Conservation (phyloP, 257 asterid genomes). For the Ligustrum vulgare region DNA sequence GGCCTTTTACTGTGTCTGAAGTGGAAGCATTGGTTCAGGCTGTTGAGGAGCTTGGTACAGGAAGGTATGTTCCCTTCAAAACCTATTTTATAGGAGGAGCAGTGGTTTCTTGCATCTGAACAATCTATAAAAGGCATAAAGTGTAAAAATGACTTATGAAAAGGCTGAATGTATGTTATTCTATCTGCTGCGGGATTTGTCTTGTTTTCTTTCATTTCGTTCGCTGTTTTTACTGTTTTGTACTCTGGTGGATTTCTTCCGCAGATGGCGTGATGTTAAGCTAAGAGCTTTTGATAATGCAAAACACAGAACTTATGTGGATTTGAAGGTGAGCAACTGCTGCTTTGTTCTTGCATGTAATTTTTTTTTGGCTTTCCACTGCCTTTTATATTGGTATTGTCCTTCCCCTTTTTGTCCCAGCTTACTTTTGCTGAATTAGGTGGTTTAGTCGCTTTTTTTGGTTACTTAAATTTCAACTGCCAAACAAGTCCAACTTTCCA, state of each 20-base stretch:
- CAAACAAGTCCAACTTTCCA: neutral
- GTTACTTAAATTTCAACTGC: neutral
- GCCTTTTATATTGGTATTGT: neutral
- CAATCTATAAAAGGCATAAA: neutral
- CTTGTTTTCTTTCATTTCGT: too few species aligned
- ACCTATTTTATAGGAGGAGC: neutral
- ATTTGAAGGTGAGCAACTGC: neutral
- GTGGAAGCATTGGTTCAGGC: constrained; percentile 80
- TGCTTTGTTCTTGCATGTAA: neutral
- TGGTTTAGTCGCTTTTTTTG: neutral
- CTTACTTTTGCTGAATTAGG: neutral
- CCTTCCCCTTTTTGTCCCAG: neutral
- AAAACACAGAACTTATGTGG: neutral
- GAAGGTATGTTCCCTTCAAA: constrained; percentile 25
- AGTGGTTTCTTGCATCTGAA: neutral
- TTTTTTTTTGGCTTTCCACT: neutral
- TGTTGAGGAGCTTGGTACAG: constrained; percentile 46
- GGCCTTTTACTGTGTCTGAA: constrained; percentile 92
- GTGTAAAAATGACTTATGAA: too few species aligned
- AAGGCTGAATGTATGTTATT: neutral
- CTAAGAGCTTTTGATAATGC: neutral
- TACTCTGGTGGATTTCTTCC: neutral
- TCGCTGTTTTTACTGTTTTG: neutral
- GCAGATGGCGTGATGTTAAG: neutral
- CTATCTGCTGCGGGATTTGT: neutral